A percentile compares a stretch with the other conserved stretches of the same genome.
phyloP scores from a whole-genome alignment of 257 asterid genomes.

The Solanum chilense region DNA sequence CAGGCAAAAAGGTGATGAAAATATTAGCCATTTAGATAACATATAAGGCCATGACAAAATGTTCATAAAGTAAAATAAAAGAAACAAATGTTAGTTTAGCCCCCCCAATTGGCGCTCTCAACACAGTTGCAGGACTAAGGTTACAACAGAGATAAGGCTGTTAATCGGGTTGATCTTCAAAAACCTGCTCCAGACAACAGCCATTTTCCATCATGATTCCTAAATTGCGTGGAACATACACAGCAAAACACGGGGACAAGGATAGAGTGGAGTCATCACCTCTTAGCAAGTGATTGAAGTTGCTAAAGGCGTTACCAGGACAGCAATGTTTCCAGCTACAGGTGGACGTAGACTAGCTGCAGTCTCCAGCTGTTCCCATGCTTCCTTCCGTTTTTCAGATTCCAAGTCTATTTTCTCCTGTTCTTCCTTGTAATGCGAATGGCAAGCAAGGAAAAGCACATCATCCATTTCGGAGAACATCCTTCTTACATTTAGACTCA shows the following conservation, averaged over 20 bases:
- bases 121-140: neutral
- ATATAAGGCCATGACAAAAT: neutral
- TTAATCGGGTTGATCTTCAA: neutral
- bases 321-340: conserved; percentile 46
- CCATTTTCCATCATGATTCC: neutral
- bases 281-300: conserved; percentile 13
- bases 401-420: conserved; percentile 18
- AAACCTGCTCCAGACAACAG: neutral
- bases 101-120: neutral
- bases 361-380: conserved; percentile 52
- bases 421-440: conserved; percentile 45
- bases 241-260: neutral
- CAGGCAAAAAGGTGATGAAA: neutral
- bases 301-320: conserved; percentile 39
- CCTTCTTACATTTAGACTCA: conserved; percentile 56
- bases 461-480: conserved; percentile 73
- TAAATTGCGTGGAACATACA: neutral
- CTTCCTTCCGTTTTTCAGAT: conserved; percentile 35
- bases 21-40: neutral
- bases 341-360: conserved; percentile 52
- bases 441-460: conserved; percentile 40
- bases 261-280: neutral
- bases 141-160: neutral
- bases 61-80: neutral
- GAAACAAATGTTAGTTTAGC: neutral